A percentile compares a stretch with the other conserved stretches of the same genome.
These are phyloP conservation scores for Fusarium stilboides DNA, from an alignment of 2,329 filamentous ascomycete species.

Conservation along the genomic window DNA sequence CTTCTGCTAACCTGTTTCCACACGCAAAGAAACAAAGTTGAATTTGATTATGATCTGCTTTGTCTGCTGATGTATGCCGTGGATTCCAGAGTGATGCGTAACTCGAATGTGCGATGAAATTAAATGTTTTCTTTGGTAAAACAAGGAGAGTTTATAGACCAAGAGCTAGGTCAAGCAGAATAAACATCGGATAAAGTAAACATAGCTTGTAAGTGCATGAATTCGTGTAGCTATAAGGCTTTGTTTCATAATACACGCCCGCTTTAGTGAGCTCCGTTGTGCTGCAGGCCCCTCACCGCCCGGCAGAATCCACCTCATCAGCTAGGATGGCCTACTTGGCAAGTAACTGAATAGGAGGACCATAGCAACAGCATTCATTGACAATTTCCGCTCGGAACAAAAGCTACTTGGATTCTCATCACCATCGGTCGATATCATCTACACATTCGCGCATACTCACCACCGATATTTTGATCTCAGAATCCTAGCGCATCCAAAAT, in stretches of 20 bases:
- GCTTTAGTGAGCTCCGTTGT: slow-evolving; percentile 21
- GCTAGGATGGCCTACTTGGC: slow-evolving; percentile 48
- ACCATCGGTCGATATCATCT: not conserved
- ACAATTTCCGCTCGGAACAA: slow-evolving; percentile 30
- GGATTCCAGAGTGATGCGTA: slow-evolving; percentile 36
- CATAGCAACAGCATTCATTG: slow-evolving; percentile 41
- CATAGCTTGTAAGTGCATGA: slow-evolving; percentile 47
- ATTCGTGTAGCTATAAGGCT: slow-evolving; percentile 25
- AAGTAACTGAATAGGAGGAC: slow-evolving; percentile 50
- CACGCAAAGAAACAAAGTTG: slow-evolving; percentile 24
- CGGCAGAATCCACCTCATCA: slow-evolving; percentile 55
- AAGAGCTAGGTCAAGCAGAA: slow-evolving; percentile 43
- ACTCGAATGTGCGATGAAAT: slow-evolving; percentile 37
- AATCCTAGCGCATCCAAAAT: slow-evolving; percentile 60
- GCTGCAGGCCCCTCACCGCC: slow-evolving; percentile 51
- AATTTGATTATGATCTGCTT: slow-evolving; percentile 14
- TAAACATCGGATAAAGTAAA: slow-evolving; percentile 43
- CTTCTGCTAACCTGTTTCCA: slow-evolving; percentile 35
- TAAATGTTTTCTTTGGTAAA: slow-evolving; percentile 45
- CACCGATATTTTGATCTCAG: slow-evolving; percentile 6
- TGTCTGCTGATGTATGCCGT: slow-evolving; percentile 34
- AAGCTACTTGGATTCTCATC: slow-evolving; percentile 15
- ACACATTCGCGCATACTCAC: slow-evolving; percentile 5
- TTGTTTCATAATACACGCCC: slow-evolving; percentile 43
- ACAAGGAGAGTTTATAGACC: slow-evolving; percentile 44